Base-by-base conservation (phyloP, 129 eudicot genomes). In the Heracleum sosnowskyi region DNA sequence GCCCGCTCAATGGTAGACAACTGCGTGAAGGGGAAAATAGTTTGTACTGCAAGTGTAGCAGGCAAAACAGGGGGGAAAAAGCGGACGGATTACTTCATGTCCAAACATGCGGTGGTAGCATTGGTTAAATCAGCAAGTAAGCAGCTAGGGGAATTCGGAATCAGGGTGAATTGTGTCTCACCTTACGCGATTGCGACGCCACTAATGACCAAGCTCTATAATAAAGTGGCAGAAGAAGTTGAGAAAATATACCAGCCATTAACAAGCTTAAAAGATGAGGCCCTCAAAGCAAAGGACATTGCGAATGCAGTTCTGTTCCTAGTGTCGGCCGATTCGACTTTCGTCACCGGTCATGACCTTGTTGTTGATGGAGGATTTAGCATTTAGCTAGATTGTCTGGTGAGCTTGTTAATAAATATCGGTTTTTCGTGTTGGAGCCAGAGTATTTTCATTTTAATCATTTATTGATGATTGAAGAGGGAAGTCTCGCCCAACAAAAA, bases 71-170 rank as follows among this genome's bases (percentile, higher is more conserved):
- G 77, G 2, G 79, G 42, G 18, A 31, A 35, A 26, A 76, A 35
- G 62, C 60, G 84, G 51, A 81, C 80, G 2, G 84, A 81, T 49
- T 81, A 81, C 46, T 49, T 66, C 76, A 81, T 81, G 84, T 81
- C 84, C 4, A 76, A 81, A 40, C 68, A 76, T 12, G 84, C 84
- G 18, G 47, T 76, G 33, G 24, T 81, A 18, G 84, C 80, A 40
- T 68, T 81, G 44, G 80, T 81, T 1, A 63, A 69, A 45, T 76
- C 80, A 4, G 84, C 84, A 33, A 66, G 84, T 60, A 45, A 75
- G 79, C 84, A 81, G 77, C 77, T 81, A 0, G 84, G 84, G 41
- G 71, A 44, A 35, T 39, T 46, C 60, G 84, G 84, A 9, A 81
- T 81, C 31, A 68, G 84, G 72, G 84, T 81, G 42, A 81, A 81